Evolutionary conservation across 257 asterid species (phyloP).

Genomic region (Capsicum pubescens): DNA sequence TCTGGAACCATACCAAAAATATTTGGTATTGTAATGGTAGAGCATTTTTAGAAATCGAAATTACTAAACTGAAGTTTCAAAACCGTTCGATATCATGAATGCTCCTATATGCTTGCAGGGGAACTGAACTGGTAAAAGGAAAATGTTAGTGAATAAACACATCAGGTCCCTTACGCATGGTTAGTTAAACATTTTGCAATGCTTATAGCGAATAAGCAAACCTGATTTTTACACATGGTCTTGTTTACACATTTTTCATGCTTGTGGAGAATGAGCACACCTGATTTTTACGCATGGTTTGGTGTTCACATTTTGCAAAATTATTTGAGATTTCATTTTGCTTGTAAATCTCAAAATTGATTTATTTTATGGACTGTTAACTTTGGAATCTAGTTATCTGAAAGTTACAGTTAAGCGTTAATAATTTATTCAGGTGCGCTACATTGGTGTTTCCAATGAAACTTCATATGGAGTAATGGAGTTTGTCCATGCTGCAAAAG

Average conservation of each 20-base stretch:
- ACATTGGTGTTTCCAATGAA: slow-evolving; percentile 94
- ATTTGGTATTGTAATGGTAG: not conserved
- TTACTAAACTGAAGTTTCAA: not conserved
- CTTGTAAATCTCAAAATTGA: not conserved
- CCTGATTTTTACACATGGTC: not conserved
- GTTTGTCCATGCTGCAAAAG: slow-evolving; percentile 87
- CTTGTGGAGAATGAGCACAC: not conserved
- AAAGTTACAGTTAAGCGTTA: slow-evolving; percentile 1
- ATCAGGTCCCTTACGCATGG: not conserved
- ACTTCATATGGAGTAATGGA: slow-evolving; percentile 96
- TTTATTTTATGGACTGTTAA: slow-evolving; percentile 4
- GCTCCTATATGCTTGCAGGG: not conserved
- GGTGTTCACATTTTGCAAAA: not conserved
- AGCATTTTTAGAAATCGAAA: not conserved
- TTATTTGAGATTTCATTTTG: slow-evolving; percentile 4
- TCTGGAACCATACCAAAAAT: not conserved
- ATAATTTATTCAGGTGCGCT: slow-evolving; percentile 67
- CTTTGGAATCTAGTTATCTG: slow-evolving; percentile 7
- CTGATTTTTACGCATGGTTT: not conserved
- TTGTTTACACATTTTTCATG: not conserved
- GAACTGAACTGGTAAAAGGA: slow-evolving; percentile 15
- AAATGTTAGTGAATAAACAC: not conserved
- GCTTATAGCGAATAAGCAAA: not conserved
- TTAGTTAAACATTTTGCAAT: not conserved
- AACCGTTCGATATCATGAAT: not conserved